These are phyloP conservation scores for Boletus huronensis DNA, from an alignment of 768 basidiomycete genomes.

Conservation along the genomic window DNA sequence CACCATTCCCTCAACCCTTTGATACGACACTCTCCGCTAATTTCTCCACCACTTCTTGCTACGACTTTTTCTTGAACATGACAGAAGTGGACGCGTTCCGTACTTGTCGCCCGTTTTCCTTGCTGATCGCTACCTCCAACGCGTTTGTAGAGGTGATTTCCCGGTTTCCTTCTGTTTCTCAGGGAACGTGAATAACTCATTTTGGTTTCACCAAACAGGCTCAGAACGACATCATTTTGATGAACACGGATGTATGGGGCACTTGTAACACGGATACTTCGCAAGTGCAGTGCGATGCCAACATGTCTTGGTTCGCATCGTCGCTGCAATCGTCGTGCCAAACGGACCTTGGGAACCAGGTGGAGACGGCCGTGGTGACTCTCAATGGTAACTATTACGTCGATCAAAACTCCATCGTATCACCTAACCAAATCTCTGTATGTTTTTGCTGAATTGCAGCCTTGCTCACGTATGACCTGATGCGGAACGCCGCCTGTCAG, in stretches of 20 bases:
- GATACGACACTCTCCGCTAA: constrained; percentile 61
- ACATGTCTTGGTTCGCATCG: constrained; percentile 64
- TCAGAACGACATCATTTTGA: constrained; percentile 54
- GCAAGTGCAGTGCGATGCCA: constrained; percentile 52
- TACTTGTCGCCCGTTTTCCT: constrained; percentile 73
- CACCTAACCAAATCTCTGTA: background rate
- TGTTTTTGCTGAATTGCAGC: constrained; percentile 35
- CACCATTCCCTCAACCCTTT: constrained; percentile 76
- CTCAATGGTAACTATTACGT: constrained; percentile 46
- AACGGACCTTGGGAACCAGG: constrained; percentile 50
- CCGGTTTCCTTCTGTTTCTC: background rate
- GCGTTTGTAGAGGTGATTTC: constrained; percentile 52
- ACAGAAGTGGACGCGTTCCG: constrained; percentile 56
- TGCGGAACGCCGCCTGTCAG: constrained; percentile 61
- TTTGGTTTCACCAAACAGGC: constrained; percentile 43
- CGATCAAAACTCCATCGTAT: background rate
- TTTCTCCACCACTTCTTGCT: constrained; percentile 63
- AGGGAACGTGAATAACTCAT: background rate
- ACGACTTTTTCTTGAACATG: constrained; percentile 75
- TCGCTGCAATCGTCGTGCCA: constrained; percentile 49
- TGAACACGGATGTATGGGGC: constrained; percentile 74
- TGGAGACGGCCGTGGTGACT: constrained; percentile 50
- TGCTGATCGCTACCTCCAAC: constrained; percentile 54
- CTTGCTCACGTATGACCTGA: constrained; percentile 57
- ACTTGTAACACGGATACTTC: constrained; percentile 64